Evolutionary conservation across 495 filamentous ascomycete species (phyloP), one percentile per base, ranked within the genome.

Genomic region (Alectoria sarmentosa): DNA sequence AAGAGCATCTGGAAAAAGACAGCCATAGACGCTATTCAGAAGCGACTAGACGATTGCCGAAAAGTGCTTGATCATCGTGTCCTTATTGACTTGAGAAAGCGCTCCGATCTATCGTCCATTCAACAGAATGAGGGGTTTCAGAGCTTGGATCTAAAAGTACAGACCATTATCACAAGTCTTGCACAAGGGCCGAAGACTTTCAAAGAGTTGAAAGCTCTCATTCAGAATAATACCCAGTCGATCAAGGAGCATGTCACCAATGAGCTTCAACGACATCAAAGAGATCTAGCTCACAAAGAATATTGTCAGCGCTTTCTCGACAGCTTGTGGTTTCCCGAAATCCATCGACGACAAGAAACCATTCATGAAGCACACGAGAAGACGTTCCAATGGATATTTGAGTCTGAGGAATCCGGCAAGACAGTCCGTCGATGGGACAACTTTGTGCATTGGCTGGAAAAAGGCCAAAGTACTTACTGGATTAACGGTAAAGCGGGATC

Each of bases 301-400:
- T 5, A 14, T 14, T 28, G 46, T 9, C 3, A 13, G 46, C 0
- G 0, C 2, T 28, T 49, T 28, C 26, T 62, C 17, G 19, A 58
- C 1, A 68, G 58, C 28, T 56, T 68, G 17, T 26, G 3, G 41
- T 65, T 46, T 41, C 28, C 60, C 13, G 60, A 56, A 34, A 69
- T 56, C n/a, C 55, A 11, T 48, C 32, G 41, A 11, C 28, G 67
- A 11, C 48, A 62, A 17, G 57, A 65, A 23, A 23, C 32, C 9
- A 67, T 67, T 14, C 30, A 23, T 0, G 49, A 39, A 41, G 52
- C 62, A 7, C 58, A 69, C 26, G 37, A 64, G 26, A 58, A 42
- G 44, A 67, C 41, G 61, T 61, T 63, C 48, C 54, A 67, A 13
- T 68, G 66, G 63, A 59, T 68, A 42, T 44, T 64, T 63, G 44